Conservation (phyloP, 1,284 basidiomycete genomes). For the Marasmius fiardii region DNA sequence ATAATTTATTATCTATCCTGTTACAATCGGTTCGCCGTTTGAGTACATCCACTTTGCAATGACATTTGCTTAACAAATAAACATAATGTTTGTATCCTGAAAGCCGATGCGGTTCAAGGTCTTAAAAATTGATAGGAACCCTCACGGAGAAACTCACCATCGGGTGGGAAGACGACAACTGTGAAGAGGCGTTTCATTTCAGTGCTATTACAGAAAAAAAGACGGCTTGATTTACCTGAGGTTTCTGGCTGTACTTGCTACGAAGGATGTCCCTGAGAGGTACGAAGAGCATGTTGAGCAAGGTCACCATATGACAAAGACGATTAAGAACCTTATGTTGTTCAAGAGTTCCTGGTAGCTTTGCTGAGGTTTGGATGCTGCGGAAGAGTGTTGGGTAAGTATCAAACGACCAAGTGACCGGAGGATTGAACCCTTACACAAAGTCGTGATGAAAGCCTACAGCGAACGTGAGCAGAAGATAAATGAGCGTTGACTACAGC, state of each 20-base stretch:
- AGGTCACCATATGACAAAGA: neutral
- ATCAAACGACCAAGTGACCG: neutral
- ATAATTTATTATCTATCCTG: too few relatives aligned
- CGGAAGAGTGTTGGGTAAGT: constrained; percentile 5
- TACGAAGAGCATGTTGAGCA: constrained; percentile 2
- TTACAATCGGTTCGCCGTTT: too few relatives aligned
- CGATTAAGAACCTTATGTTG: constrained; percentile 49
- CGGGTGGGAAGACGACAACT: constrained; percentile 76
- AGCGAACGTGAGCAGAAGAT: neutral
- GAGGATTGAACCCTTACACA: constrained; percentile 40
- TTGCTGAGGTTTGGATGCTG: constrained; percentile 65
- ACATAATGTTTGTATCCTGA: constrained; percentile 53
- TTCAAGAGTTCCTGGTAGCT: constrained; percentile 80
- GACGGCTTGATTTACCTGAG: constrained; percentile 48
- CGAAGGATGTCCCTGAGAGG: constrained; percentile 57
- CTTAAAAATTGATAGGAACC: constrained; percentile 4
- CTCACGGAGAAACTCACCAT: constrained; percentile 48
- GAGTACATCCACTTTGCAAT: too few relatives aligned
- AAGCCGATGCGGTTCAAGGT: constrained; percentile 4
- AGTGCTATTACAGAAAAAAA: constrained; percentile 3
- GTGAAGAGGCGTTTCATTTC: neutral
- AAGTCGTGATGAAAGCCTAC: constrained; percentile 71
- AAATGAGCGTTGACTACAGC: neutral
- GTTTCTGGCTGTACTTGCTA: constrained; percentile 82
- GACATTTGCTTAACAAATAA: constrained; percentile 46